phyloP scores from a whole-genome alignment of 305 asterid genomes.

The Fraxinus paxiana region DNA sequence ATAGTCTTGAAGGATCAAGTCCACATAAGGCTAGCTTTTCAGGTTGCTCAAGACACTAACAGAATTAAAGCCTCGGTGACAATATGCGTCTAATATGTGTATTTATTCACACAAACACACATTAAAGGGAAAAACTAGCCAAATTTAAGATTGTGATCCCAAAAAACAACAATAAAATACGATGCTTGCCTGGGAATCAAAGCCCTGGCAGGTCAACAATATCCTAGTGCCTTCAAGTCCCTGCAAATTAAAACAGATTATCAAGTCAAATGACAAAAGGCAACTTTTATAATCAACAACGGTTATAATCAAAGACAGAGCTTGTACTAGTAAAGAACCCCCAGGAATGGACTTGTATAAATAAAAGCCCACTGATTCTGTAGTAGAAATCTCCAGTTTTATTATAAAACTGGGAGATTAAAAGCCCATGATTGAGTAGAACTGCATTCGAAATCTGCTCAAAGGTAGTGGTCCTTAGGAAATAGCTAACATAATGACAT shows the following conservation, averaged over 20 bases:
- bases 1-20: constrained; percentile 62
- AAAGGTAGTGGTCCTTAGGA: neutral
- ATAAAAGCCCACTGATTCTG: neutral
- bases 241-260: constrained; percentile 37
- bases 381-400: constrained; percentile 15
- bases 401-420: neutral
- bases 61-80: constrained; percentile 11
- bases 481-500: constrained; percentile 13
- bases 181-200: constrained; percentile 62
- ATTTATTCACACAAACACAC: neutral
- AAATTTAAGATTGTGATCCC: constrained; percentile 9
- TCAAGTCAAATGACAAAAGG: constrained; percentile 2
- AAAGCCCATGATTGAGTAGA: neutral
- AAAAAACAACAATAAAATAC: constrained; percentile 10
- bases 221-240: constrained; percentile 67
- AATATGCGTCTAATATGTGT: neutral
- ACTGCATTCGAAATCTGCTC: neutral
- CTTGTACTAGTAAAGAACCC: neutral
- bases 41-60: constrained; percentile 69
- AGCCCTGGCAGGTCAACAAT: constrained; percentile 67
- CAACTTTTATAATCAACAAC: neutral
- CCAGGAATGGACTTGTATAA: neutral
- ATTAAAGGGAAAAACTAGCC: neutral
- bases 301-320: constrained; percentile 1
- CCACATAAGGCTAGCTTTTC: constrained; percentile 81